Evolutionary conservation across 1,284 basidiomycete genomes (phyloP), one percentile per base, ranked within the genome.

Genomic region (Schizophyllum commune): DNA sequence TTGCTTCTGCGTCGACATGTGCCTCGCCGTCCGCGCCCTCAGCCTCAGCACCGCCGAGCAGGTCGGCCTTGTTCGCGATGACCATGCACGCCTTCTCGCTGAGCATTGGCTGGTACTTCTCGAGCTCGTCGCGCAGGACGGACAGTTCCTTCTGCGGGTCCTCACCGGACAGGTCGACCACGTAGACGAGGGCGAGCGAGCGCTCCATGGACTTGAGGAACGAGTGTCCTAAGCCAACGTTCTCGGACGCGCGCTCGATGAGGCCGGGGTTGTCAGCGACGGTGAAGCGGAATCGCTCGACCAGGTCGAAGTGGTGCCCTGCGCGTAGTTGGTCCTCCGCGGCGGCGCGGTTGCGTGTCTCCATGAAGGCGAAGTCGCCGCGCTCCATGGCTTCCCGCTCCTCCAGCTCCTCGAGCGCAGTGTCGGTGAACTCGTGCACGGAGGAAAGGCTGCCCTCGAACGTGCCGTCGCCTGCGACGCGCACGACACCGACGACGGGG

Each of bases 251-350:
- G 9, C 84, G 82, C 6, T 85, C 83, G 57, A 98, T 89, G 32
- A 99, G 84, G 11, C 96, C 96, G 0, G 97, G 96, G 70, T 98
- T 97, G 75, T 99, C 96, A n/a, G 95, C 92, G 61, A 99, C 88
- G 1, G 92, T 96, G 76, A 98, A 95, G 2, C 96, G 84, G 70
- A 92, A 89, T 1, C 79, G 75, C 72, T 96, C 94, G 57, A 81
- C 76, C 20, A 81, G 65, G 65, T 82, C 81, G 62, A 85, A 83
- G 33, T 75, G 71, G 65, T 81, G 74, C 1, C 82, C 80, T 33
- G 73, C 65, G 33, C 69, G 69, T 39, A 34, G 20, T 13, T 17
- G 13, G 22, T 20, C 19, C 32, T 58, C 57, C 8, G 57, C 60
- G 7, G 59, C 32, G 1, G 65, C 65, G 68, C 84, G 78, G 65